These are phyloP conservation scores for Groenewaldozyma sp. DNA, from an alignment of 1,139 yeast species.

Conservation along the genomic window DNA sequence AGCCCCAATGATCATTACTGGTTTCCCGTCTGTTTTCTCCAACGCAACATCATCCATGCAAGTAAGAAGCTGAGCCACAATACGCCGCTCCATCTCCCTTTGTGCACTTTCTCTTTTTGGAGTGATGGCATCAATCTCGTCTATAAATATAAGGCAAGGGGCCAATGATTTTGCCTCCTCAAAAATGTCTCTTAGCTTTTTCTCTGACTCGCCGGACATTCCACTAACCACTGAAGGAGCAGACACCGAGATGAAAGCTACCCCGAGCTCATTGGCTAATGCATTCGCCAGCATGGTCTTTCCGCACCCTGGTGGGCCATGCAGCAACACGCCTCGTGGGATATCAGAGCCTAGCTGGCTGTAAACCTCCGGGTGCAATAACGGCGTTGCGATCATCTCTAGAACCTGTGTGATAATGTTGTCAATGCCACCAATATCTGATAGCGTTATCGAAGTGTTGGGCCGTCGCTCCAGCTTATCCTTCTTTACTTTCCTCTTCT, in stretches of 20 bases:
- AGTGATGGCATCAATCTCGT: slow-evolving; percentile 95
- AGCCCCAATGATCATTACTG: slow-evolving; percentile 94
- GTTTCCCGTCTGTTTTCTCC: slow-evolving; percentile 84
- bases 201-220: slow-evolving; percentile 99
- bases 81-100: slow-evolving; percentile 95
- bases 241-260: slow-evolving; percentile 81
- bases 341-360: slow-evolving; percentile 86
- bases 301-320: slow-evolving; percentile 99
- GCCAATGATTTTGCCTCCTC: slow-evolving; percentile 88
- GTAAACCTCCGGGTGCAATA: slow-evolving; percentile 88
- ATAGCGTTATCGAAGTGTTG: slow-evolving; percentile 35
- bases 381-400: slow-evolving; percentile 87
- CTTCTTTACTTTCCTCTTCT: slow-evolving; percentile 17
- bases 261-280: slow-evolving; percentile 86
- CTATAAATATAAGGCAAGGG: slow-evolving; percentile 87
- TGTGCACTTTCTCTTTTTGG: slow-evolving; percentile 98
- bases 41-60: slow-evolving; percentile 87
- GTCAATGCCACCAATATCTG: slow-evolving; percentile 85
- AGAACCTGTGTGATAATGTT: slow-evolving; percentile 71
- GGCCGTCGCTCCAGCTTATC: slow-evolving; percentile 15
- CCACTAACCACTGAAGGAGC: slow-evolving; percentile 98
- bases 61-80: slow-evolving; percentile 88
- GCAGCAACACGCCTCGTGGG: slow-evolving; percentile 89
- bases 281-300: slow-evolving; percentile 95
- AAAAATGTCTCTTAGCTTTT: slow-evolving; percentile 82